Percentiles rank a stretch among this genome's conserved stretches.
phyloP scores from a whole-genome alignment of 371 early-diverging fungal genomes.

The Phascolomyces articulosus region DNA sequence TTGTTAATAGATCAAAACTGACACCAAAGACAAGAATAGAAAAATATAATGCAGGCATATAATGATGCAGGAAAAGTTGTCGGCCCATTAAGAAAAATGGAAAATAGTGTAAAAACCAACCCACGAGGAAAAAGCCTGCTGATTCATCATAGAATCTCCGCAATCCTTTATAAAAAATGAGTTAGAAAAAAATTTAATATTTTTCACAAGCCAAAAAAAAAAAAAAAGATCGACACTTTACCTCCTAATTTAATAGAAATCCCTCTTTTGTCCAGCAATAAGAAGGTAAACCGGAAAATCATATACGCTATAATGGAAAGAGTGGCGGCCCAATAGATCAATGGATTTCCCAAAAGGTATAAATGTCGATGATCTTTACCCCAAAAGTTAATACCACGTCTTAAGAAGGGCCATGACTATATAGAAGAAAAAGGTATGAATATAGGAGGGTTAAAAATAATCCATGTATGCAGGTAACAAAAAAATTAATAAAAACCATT shows the following conservation, averaged over 20 bases:
- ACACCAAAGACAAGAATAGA: constrained; percentile 76
- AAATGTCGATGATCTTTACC: constrained; percentile 75
- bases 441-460: no score
- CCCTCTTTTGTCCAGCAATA: constrained; percentile 79
- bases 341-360: constrained; percentile 97
- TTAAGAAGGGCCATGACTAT: constrained; percentile 81
- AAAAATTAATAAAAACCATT: neutral
- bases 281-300: constrained; percentile 61
- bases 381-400: constrained; percentile 96
- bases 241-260: constrained; percentile 61
- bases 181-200: constrained; percentile 17
- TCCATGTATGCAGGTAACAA: no score
- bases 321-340: constrained; percentile 89
- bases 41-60: constrained; percentile 93
- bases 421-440: neutral
- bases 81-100: constrained; percentile 98
- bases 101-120: constrained; percentile 92
- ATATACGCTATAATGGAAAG: constrained; percentile 65
- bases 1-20: constrained; percentile 79
- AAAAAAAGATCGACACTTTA: constrained; percentile 17
- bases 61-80: constrained; percentile 97
- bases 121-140: constrained; percentile 85
- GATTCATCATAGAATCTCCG: constrained; percentile 65
- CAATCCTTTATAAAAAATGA: constrained; percentile 23
- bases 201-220: neutral